These are phyloP conservation scores for Cryptosporidium sp. DNA, from an alignment of 169 alveolate genomes.

Conservation along the genomic window DNA sequence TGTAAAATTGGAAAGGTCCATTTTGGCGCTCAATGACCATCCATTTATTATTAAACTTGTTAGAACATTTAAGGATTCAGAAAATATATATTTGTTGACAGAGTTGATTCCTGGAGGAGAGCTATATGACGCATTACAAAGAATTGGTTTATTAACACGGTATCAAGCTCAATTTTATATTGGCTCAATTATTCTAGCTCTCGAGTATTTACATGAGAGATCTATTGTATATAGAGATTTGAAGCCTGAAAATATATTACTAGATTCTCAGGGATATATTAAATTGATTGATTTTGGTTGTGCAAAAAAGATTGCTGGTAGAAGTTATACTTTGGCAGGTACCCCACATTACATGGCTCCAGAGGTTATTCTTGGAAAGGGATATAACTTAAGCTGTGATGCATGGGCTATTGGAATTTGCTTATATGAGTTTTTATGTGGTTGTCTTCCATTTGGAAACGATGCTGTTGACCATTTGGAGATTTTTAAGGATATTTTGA, in stretches of 20 bases:
- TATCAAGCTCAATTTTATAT: conserved; percentile 92
- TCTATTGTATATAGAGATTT: conserved; percentile 94
- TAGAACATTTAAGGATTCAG: conserved; percentile 91
- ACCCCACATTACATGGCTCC: conserved; percentile 98
- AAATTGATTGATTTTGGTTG: conserved; percentile 96
- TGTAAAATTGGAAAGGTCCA: conserved; percentile 91
- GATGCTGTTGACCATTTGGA: conserved; percentile 96
- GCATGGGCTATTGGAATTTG: conserved; percentile 98
- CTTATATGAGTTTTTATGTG: conserved; percentile 97
- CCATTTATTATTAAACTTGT: conserved; percentile 92
- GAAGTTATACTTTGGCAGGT: conserved; percentile 94
- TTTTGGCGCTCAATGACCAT: conserved; percentile 94
- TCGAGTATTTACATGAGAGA: conserved; percentile 93
- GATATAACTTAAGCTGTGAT: conserved; percentile 96
- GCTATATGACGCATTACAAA: conserved; percentile 92
- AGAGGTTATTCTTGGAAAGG: conserved; percentile 93
- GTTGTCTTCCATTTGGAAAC: conserved; percentile 97
- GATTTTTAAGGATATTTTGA: conserved; percentile 92
- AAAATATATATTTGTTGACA: conserved; percentile 90
- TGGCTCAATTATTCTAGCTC: conserved; percentile 89
- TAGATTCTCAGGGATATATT: conserved; percentile 95
- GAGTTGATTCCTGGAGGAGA: conserved; percentile 95
- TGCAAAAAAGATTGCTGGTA: conserved; percentile 92
- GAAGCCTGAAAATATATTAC: conserved; percentile 97
- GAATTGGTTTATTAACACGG: conserved; percentile 88